Conservation (phyloP, 345 rosid species). For the Murraya koenigii region DNA sequence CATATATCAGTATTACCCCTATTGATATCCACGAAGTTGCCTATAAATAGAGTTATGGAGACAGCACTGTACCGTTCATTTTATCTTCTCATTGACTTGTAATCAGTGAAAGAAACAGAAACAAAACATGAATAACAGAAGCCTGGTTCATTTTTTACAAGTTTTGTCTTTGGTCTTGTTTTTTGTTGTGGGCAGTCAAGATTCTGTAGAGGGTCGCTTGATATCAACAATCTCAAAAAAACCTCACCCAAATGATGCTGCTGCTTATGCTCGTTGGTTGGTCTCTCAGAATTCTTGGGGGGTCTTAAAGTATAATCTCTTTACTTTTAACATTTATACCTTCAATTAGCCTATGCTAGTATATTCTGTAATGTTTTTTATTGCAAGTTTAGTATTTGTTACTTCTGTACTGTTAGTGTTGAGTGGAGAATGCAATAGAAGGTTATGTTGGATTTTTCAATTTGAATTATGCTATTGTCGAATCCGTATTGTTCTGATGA, state of each 20-base stretch:
- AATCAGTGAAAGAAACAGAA: background rate
- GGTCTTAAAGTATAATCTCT: constrained; percentile 55
- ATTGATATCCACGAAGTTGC: background rate
- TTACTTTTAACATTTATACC: background rate
- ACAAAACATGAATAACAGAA: constrained; percentile 8
- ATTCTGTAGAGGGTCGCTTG: constrained; percentile 42
- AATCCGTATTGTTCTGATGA: background rate
- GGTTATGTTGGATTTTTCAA: background rate
- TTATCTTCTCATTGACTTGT: background rate
- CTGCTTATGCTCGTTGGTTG: constrained; percentile 81
- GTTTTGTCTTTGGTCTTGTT: background rate
- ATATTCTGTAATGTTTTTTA: background rate
- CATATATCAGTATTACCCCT: background rate
- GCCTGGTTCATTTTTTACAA: background rate
- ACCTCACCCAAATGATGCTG: constrained; percentile 57
- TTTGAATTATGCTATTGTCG: background rate
- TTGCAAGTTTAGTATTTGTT: background rate
- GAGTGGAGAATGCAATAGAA: background rate
- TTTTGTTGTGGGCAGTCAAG: constrained; percentile 18
- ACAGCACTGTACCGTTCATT: background rate
- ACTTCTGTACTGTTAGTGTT: constrained; percentile 2
- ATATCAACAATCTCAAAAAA: constrained; percentile 37
- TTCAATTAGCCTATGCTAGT: background rate
- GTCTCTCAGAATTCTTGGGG: constrained; percentile 84
- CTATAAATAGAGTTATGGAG: background rate